These are phyloP conservation scores for Zygosaccharomyces pseudobailii DNA, from an alignment of 1,139 yeast species.

Conservation along the genomic window DNA sequence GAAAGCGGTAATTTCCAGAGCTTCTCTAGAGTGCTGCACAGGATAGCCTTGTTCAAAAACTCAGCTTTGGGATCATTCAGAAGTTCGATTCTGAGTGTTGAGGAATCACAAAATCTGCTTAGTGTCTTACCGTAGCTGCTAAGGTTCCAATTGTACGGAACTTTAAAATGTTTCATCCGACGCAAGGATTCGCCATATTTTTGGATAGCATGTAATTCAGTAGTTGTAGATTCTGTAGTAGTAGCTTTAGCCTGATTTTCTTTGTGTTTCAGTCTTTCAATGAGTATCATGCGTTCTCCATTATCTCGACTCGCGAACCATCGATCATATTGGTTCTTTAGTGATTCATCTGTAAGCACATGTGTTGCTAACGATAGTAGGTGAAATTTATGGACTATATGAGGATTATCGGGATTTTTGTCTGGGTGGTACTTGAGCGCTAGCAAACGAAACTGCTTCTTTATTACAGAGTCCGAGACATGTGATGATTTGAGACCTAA, in stretches of 20 bases:
- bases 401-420: slow-evolving; percentile 74
- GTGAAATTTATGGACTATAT: slow-evolving; percentile 54
- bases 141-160: slow-evolving; percentile 25
- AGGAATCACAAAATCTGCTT: slow-evolving; percentile 11
- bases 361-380: slow-evolving; percentile 59
- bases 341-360: slow-evolving; percentile 50
- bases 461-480: slow-evolving; percentile 43
- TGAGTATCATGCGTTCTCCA: slow-evolving; percentile 10
- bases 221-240: not conserved
- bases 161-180: slow-evolving; percentile 24
- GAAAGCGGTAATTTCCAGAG: slow-evolving; percentile 8
- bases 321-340: slow-evolving; percentile 51
- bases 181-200: slow-evolving; percentile 27
- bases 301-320: slow-evolving; percentile 18
- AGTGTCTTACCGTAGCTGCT: not conserved
- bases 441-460: slow-evolving; percentile 79
- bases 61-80: slow-evolving; percentile 2
- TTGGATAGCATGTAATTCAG: slow-evolving; percentile 17
- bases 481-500: slow-evolving; percentile 14
- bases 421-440: slow-evolving; percentile 91
- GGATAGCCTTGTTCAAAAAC: slow-evolving; percentile 2
- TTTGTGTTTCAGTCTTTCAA: slow-evolving; percentile 10
- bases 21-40: slow-evolving; percentile 6
- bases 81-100: slow-evolving; percentile 17
- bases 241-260: slow-evolving; percentile 7